Percentiles rank a stretch among this genome's conserved stretches.
Evolutionary conservation across 1,139 yeast genomes (phyloP).

Genomic region (Pichia sp.): DNA sequence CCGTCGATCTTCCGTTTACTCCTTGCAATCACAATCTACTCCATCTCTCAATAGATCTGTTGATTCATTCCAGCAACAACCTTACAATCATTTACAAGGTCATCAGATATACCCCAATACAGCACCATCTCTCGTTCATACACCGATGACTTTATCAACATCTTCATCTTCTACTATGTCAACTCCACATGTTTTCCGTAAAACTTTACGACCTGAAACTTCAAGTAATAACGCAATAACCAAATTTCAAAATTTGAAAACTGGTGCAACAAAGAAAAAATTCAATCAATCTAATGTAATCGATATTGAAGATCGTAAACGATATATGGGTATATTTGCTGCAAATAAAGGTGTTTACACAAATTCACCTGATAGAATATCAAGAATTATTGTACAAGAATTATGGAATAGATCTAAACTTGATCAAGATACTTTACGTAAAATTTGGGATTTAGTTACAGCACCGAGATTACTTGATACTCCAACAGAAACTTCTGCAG

Average conservation of each 20-base stretch:
- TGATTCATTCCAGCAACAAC: no score
- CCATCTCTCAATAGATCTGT: no score
- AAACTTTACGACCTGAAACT: background rate
- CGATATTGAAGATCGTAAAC: conserved; percentile 66
- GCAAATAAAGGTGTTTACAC: conserved; percentile 45
- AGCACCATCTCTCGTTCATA: no score
- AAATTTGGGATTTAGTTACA: conserved; percentile 71
- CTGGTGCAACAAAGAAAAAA: background rate
- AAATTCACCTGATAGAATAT: conserved; percentile 29
- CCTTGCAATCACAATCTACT: no score
- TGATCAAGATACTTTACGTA: conserved; percentile 52
- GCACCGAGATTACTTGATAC: conserved; percentile 26
- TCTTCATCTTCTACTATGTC: background rate
- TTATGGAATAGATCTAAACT: conserved; percentile 76
- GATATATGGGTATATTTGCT: conserved; percentile 93
- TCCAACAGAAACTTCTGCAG: background rate
- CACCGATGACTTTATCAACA: background rate
- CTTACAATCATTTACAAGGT: no score
- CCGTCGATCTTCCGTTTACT: no score
- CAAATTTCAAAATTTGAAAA: no score
- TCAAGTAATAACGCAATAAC: background rate
- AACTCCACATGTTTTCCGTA: background rate
- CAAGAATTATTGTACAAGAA: conserved; percentile 63
- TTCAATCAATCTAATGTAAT: conserved; percentile 32
- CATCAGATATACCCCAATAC: no score